Evolutionary conservation across 2,329 filamentous ascomycete species (phyloP).

Genomic region (Xenoacremonium recifei): DNA sequence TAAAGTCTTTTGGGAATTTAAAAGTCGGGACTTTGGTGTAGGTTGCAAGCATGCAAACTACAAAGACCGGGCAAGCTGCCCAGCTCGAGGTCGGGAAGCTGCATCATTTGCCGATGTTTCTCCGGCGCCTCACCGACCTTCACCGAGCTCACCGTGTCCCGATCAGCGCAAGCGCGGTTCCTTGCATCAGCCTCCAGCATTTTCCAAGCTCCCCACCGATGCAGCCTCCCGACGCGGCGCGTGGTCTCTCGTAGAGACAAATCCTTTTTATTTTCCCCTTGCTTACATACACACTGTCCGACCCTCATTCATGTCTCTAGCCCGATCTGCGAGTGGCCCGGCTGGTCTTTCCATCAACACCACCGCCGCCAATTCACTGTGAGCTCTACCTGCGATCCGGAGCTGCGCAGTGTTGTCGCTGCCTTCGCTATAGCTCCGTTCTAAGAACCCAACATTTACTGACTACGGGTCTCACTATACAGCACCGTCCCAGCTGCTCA

Average conservation of each 20-base stretch:
- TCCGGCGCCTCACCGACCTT: conserved; percentile 19
- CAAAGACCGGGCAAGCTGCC: not conserved
- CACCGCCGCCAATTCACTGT: conserved; percentile 53
- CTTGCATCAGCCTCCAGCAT: conserved; percentile 5
- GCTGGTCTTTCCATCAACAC: conserved; percentile 64
- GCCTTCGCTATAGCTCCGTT: conserved; percentile 6
- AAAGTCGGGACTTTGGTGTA: conserved; percentile 12
- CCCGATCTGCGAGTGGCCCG: conserved; percentile 58
- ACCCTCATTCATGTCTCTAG: conserved; percentile 51
- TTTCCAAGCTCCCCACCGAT: conserved; percentile 4
- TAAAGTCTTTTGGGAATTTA: not conserved
- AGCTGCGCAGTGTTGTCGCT: not conserved
- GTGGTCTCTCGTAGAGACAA: conserved; percentile 6
- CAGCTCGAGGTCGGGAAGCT: conserved; percentile 1
- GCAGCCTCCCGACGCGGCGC: not conserved
- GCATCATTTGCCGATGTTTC: conserved; percentile 23
- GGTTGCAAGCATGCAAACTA: too few relatives aligned
- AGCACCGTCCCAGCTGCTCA: conserved; percentile 29
- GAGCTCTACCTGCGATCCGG: conserved; percentile 18
- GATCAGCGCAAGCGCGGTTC: conserved; percentile 17
- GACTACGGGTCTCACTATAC: not conserved
- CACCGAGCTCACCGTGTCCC: conserved; percentile 4
- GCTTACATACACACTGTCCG: too few relatives aligned
- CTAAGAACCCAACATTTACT: conserved; percentile 1
- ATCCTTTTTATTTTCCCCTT: conserved; percentile 2